Conservation (phyloP, 345 rosid genomes). For the Rhodamnia rubescens region DNA sequence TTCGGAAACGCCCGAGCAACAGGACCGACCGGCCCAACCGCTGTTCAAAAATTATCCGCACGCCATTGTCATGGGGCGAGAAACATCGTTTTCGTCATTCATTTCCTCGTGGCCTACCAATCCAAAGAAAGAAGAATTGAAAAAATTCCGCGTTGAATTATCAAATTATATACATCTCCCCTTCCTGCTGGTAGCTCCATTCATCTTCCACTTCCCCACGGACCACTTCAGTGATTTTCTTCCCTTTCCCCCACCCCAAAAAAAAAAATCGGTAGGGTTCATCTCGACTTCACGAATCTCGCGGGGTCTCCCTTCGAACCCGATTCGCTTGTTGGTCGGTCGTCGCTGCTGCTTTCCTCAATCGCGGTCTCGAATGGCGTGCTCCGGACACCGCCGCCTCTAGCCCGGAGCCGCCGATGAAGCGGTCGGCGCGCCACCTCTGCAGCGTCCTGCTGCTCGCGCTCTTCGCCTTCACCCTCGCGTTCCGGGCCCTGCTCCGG, state of each 20-base stretch:
- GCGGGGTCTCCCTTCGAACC: not conserved
- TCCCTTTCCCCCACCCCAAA: not conserved
- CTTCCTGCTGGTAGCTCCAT: not conserved
- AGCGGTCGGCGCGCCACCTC: constrained; percentile 57
- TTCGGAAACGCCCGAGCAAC: not conserved
- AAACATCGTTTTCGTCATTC: not conserved
- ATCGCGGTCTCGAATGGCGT: not conserved
- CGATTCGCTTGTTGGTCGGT: no score
- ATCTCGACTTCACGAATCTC: not conserved
- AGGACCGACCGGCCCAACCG: not conserved
- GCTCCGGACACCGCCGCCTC: not conserved
- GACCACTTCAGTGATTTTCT: not conserved
- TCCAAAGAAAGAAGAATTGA: rapidly evolving
- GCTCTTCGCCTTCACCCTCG: constrained; percentile 35
- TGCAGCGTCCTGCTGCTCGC: constrained; percentile 41
- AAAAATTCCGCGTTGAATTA: not conserved
- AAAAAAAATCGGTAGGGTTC: not conserved
- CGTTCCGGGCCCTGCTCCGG: constrained; percentile 35
- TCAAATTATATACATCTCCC: not conserved
- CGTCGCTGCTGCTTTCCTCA: not conserved
- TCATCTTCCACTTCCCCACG: not conserved
- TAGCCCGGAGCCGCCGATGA: constrained; percentile 20
- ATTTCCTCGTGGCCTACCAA: not conserved
- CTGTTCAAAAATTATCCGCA: not conserved
- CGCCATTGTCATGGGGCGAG: not conserved